A percentile compares a stretch with the other conserved stretches of the same genome.
Conservation (phyloP, 768 basidiomycete genomes). For the Collybia mongolica region DNA sequence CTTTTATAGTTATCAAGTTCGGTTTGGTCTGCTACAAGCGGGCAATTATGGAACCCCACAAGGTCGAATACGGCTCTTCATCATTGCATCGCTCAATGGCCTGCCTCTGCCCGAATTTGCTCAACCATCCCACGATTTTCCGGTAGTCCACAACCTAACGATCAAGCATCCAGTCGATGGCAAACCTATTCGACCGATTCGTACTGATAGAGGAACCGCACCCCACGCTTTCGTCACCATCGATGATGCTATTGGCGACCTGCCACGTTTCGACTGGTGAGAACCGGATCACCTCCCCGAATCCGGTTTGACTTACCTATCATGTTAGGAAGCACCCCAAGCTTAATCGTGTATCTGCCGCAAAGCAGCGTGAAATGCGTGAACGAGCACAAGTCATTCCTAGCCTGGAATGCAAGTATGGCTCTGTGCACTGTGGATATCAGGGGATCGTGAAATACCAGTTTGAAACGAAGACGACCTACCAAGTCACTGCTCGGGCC, state of each 20-base stretch:
- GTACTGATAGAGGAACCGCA: slow-evolving; percentile 46
- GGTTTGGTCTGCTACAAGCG: slow-evolving; percentile 49
- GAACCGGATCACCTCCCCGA: slow-evolving; percentile 7
- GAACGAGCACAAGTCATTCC: slow-evolving; percentile 25
- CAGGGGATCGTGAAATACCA: slow-evolving; percentile 29
- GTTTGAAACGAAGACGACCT: slow-evolving; percentile 34
- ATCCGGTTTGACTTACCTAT: neutral
- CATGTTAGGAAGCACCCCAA: slow-evolving; percentile 33
- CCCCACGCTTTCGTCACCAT: slow-evolving; percentile 59
- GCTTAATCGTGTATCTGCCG: slow-evolving; percentile 11
- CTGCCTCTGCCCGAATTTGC: slow-evolving; percentile 48
- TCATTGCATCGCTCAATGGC: slow-evolving; percentile 44
- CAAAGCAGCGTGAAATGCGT: slow-evolving; percentile 16
- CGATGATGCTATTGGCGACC: slow-evolving; percentile 72
- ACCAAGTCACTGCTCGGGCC: slow-evolving; percentile 47
- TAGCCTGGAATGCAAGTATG: slow-evolving; percentile 32
- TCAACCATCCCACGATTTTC: slow-evolving; percentile 56
- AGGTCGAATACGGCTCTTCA: slow-evolving; percentile 52
- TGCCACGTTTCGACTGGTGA: slow-evolving; percentile 75
- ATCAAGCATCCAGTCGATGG: slow-evolving; percentile 49
- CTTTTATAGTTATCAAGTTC: slow-evolving; percentile 48
- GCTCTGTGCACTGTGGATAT: slow-evolving; percentile 34
- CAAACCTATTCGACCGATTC: slow-evolving; percentile 39
- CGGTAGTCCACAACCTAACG: slow-evolving; percentile 37
- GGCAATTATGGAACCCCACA: slow-evolving; percentile 60